Evolutionary conservation across 208 protist genomes (phyloP), one percentile per base, ranked within the genome.

Genomic region (Phytomonas serpens): DNA sequence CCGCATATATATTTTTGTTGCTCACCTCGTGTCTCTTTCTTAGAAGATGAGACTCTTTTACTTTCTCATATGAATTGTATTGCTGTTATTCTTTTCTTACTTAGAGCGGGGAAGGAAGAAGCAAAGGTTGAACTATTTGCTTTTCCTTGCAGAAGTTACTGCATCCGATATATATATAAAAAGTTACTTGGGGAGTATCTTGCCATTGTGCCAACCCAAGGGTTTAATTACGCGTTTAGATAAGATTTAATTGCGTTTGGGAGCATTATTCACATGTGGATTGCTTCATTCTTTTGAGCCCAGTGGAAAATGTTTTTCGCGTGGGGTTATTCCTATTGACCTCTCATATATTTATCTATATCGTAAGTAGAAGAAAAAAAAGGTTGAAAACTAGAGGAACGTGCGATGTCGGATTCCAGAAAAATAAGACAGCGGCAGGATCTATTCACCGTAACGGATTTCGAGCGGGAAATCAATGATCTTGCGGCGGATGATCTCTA

Each of bases 381-480:
- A 64, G 36, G 27, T 23, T 67, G 6, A 29, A 67, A 72, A 0
- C 29, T 4, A 31, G 19, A 74, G 23, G 13, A 77, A 72, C 68
- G 62, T 38, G 51, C 67, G 62, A 40, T 68, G 7, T 37, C 67
- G 9, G 67, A 68, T 36, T 14, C 32, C 29, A 77, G 78, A 11
- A 16, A 30, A 3, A 70, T 74, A n/a, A 81, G 91, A 32, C 77
- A 88, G 71, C 85, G 88, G 36, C 88, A 93, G 71, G 91, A 96
- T 68, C 79, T 92, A 37, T 74, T 81, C 61, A 87, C 27, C 14
- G 81, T 78, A 14, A 77, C 79, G 19, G 72, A 71, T 4, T 75
- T 88, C 7, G 87, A 94, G 80, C 86, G 91, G 30, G 80, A 81
- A 64, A 88, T 96, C 77, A 85, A 83, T 11, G 91, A 96, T 68